Evolutionary conservation across 2,329 filamentous ascomycete genomes (phyloP), one percentile per base, ranked within the genome.

Genomic region (Trichoderma breve): DNA sequence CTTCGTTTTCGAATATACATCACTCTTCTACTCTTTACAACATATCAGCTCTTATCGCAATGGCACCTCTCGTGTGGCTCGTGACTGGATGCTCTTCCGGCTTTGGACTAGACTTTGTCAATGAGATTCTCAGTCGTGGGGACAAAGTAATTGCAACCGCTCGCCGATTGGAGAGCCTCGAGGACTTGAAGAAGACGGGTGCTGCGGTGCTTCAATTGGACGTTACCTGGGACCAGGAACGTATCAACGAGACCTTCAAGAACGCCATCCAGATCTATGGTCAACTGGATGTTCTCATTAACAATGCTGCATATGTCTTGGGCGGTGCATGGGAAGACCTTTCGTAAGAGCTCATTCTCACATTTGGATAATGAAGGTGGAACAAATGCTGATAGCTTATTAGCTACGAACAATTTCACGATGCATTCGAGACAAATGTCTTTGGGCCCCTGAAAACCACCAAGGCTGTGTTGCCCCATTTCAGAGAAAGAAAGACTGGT

Each of bases 11-110:
- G 30, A 34, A 3, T 8, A 55, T 28, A 55, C 21, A 26, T 15
- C 18, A 26, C 5, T 8, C 32, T 18, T 34, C 32, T 21, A 34
- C 51, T 43, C 32, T n/a, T n/a, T n/a, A n/a, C n/a, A n/a, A n/a
- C n/a, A n/a, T n/a, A n/a, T n/a, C n/a, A n/a, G n/a, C n/a, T n/a
- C n/a, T n/a, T n/a, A 28, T 51, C 39, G n/a, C 24, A 39, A 82
- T 70, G 67, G 39, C 67, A 83, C n/a, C 83, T 86, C 69, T 76
- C 86, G 26, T 71, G 72, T 53, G 76, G 77, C 63, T 58, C 51
- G 61, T 53, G 28, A 63, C 36, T 36, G 60, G 73, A 74, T 12
- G 74, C 74, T 70, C 67, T 28, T 70, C 67, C 28, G 67, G 67
- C 30, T 70, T 70, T 18, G 67, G 67, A 6, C 6, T 26, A 55